Percentiles rank a stretch among this genome's conserved stretches.
Conservation (phyloP, 2,329 filamentous ascomycete species). For the Cladophialophora psammophila region DNA sequence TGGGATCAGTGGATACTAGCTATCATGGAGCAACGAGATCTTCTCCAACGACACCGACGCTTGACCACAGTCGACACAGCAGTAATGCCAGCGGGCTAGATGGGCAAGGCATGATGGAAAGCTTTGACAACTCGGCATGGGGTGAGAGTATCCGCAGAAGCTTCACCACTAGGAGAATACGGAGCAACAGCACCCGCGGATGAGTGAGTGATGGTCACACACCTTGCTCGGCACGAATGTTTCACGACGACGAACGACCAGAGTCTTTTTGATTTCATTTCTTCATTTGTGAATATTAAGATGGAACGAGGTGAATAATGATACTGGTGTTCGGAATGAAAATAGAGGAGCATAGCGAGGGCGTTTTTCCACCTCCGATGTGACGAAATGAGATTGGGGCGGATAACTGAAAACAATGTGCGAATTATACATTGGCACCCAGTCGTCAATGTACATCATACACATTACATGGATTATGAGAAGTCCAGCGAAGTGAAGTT, state of each 20-base stretch:
- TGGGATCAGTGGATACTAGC: constrained; percentile 42
- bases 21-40: constrained; percentile 45
- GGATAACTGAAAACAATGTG: constrained; percentile 3
- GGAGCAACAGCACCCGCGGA: constrained; percentile 18
- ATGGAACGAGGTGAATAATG: constrained; percentile 12
- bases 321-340: constrained; percentile 6
- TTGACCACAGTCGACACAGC: constrained; percentile 63
- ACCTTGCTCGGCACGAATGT: constrained; percentile 1
- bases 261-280: constrained; percentile 3
- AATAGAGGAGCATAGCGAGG: constrained; percentile 31
- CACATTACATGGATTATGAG: background rate
- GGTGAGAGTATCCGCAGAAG: constrained; percentile 89
- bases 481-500: background rate
- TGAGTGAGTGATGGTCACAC: constrained; percentile 10
- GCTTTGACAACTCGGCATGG: constrained; percentile 90
- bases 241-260: constrained; percentile 8
- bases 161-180: constrained; percentile 69
- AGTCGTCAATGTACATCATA: constrained; percentile 16
- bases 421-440: constrained; percentile 1
- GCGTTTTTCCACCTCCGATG: constrained; percentile 19
- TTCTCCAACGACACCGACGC: constrained; percentile 44
- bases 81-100: constrained; percentile 67
- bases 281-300: constrained; percentile 26
- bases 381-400: background rate
- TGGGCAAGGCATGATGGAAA: constrained; percentile 78